Percentiles rank a stretch among this genome's conserved stretches.
These are phyloP conservation scores for Vitis rotundifolia DNA, from an alignment of 164 flowering plant genomes.

Conservation along the genomic window DNA sequence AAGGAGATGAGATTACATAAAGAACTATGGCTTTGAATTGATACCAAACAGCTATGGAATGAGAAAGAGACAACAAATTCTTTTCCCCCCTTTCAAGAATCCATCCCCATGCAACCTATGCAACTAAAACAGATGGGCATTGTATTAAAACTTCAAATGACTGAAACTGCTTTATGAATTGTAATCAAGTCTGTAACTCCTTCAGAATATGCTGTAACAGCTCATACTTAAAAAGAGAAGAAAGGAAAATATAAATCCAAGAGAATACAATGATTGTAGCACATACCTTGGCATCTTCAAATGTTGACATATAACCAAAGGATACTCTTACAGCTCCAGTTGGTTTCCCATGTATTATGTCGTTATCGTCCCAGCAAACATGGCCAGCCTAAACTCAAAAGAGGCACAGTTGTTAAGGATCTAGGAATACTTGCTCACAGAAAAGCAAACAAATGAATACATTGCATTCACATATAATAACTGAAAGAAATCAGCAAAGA, in stretches of 20 bases:
- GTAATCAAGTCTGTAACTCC: background rate
- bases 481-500: no score
- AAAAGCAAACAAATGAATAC: no score
- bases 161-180: background rate
- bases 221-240: background rate
- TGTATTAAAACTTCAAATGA: background rate
- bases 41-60: background rate
- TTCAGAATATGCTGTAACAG: background rate
- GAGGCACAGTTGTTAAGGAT: background rate
- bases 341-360: constrained; percentile 83
- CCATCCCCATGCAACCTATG: background rate
- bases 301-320: constrained; percentile 96
- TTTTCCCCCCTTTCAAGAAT: background rate
- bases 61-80: background rate
- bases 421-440: background rate
- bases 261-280: background rate
- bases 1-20: background rate
- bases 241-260: background rate
- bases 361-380: constrained; percentile 96
- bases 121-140: background rate
- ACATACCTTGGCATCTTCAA: constrained; percentile 86
- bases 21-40: background rate
- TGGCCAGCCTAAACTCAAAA: constrained; percentile 76
- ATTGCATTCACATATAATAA: no score
- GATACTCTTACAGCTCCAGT: constrained; percentile 97